Evolutionary conservation across 1,284 basidiomycete genomes (phyloP), one percentile per base, ranked within the genome.

Genomic region (Pseudozyma pruni): DNA sequence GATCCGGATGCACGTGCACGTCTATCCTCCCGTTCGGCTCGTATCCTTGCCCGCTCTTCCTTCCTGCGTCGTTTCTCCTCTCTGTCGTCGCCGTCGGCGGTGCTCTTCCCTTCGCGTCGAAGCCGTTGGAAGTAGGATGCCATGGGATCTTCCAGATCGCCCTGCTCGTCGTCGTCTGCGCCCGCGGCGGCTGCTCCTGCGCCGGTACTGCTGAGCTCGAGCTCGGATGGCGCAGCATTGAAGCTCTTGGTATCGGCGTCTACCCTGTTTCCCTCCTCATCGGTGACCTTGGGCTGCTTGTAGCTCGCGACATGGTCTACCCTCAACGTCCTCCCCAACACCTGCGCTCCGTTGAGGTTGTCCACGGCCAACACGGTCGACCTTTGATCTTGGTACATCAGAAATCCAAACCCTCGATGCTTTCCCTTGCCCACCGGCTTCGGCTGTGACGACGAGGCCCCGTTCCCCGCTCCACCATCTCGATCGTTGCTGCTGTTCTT

Each of bases 371-470:
- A 86, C 48, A 98, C 85, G 4, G 96, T 99, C 55, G 92, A 94
- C 42, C 93, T 88, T 84, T 99, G 96, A 84, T 99, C 94, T 84
- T 96, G 92, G 83, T 98, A 99, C 94, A 98, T 98, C 64, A 98
- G 85, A 84, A 98, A 99, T 3, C 89, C 94, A 81, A 98, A 99
- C 0, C 96, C 96, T 75, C 87, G 89, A 4, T 76, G 71, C 37
- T 73, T 71, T 4, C 64, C 67, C 29, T 56, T 64, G 2, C 55
- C 50, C 32, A 37, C 38, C 20, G 16, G 39, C 27, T 29, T 41
- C 5, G 37, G 2, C 20, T 38, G 32, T 11, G 44, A 22, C 13
- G 48, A 34, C 3, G 46, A 4, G 17, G 33, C 32, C n/a, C n/a
- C n/a, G n/a, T n/a, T n/a, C n/a, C n/a, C n/a, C n/a, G n/a, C n/a